A percentile compares a stretch with the other conserved stretches of the same genome.
These are phyloP conservation scores for Solanum dulcamara DNA, from an alignment of 257 asterid species.

Conservation along the genomic window DNA sequence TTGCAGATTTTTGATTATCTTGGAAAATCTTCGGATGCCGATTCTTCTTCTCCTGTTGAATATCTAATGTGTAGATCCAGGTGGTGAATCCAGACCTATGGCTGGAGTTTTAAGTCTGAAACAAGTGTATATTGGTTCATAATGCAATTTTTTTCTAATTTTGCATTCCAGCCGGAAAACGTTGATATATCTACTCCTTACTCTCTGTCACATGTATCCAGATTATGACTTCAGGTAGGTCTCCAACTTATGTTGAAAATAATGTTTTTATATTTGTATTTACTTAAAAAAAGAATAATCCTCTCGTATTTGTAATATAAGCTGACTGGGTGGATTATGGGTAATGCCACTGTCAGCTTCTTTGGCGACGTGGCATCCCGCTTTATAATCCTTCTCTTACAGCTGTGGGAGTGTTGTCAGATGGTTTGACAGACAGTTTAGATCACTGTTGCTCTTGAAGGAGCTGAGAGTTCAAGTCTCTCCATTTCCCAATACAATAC, in stretches of 20 bases:
- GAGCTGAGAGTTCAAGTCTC: conserved; percentile 99
- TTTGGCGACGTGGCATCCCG: conserved; percentile 95
- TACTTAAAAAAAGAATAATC: neutral
- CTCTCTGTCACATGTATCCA: conserved; percentile 89
- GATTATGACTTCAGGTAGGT: conserved; percentile 96
- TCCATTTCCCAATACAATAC: conserved; percentile 84
- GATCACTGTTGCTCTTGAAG: conserved; percentile 88
- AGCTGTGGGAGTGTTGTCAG: conserved; percentile 98
- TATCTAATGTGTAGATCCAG: conserved; percentile 67
- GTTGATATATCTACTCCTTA: conserved; percentile 79
- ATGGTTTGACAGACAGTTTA: conserved; percentile 98
- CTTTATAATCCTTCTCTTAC: conserved; percentile 63
- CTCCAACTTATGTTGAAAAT: conserved; percentile 27
- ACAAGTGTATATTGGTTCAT: neutral
- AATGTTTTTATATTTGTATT: neutral
- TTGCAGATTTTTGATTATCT: conserved; percentile 66
- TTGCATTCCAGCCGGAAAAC: conserved; percentile 75
- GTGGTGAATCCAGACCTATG: conserved; percentile 28
- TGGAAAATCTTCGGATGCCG: conserved; percentile 67
- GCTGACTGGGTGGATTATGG: conserved; percentile 77
- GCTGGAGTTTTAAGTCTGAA: neutral
- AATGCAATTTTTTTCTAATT: conserved; percentile 4
- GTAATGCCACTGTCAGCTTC: conserved; percentile 98
- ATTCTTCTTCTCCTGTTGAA: conserved; percentile 76
- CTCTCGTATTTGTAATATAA: neutral